phyloP scores from a whole-genome alignment of 805 yeast species.

The Jamesozyma jinghongensis region DNA sequence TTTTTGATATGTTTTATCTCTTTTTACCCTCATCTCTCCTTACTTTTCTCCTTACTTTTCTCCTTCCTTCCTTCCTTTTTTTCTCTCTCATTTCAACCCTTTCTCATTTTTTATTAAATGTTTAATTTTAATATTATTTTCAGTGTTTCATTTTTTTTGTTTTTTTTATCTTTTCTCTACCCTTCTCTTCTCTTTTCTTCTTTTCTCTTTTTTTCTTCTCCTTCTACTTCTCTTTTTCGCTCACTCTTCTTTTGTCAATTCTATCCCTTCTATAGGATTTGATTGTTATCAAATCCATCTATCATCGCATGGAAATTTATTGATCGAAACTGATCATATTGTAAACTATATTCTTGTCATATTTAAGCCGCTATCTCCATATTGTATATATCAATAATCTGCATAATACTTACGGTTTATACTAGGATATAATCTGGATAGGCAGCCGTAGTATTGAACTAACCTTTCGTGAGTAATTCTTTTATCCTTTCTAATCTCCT shows the following conservation, averaged over 20 bases:
- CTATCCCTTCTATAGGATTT: neutral
- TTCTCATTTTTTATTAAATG: neutral
- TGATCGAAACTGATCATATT: too few relatives aligned
- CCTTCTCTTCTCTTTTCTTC: conserved; percentile 7
- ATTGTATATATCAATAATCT: too few relatives aligned
- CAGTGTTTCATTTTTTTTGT: neutral
- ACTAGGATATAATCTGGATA: too few relatives aligned
- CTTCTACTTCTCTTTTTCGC: conserved; percentile 5
- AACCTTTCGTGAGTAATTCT: too few relatives aligned
- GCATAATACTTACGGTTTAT: too few relatives aligned
- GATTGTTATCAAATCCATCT: too few relatives aligned
- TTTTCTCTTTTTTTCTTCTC: conserved; percentile 9
- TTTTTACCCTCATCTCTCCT: conserved; percentile 1
- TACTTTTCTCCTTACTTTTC: conserved; percentile 5
- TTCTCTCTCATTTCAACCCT: conserved; percentile 5
- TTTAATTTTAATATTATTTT: conserved; percentile 5
- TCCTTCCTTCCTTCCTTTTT: conserved; percentile 7
- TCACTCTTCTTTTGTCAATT: neutral
- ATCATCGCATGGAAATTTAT: too few relatives aligned
- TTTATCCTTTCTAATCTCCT: too few relatives aligned
- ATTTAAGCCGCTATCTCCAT: too few relatives aligned
- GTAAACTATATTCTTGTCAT: too few relatives aligned
- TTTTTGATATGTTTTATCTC: neutral
- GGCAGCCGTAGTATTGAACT: too few relatives aligned
- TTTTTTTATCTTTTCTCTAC: conserved; percentile 7